A percentile compares a stretch with the other conserved stretches of the same genome.
Conservation (phyloP, 225 moss, liverwort and hornwort genomes). For the Physcomitrium patens region DNA sequence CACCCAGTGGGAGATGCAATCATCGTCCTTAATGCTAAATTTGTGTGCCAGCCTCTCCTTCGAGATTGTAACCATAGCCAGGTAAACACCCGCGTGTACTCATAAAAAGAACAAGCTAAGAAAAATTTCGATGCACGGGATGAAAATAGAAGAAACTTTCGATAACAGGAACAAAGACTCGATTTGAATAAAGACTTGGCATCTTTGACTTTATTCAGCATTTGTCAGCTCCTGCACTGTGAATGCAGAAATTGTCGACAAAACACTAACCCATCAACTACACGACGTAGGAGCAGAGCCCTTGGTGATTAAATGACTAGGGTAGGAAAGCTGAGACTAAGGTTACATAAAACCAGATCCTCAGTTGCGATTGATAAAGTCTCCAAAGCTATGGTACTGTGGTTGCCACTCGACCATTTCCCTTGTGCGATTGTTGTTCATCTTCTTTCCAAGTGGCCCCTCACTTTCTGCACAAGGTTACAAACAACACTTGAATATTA, state of each 20-base stretch:
- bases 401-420: constrained; percentile 78
- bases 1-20: no score
- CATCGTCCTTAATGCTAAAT: no score
- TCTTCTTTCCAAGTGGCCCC: constrained; percentile 92
- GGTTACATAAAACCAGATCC: not conserved
- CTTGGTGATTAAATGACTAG: not conserved
- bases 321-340: constrained; percentile 11
- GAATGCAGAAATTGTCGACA: constrained; percentile 12
- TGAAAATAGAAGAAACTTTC: no score
- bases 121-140: no score
- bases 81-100: no score
- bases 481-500: constrained; percentile 19
- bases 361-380: constrained; percentile 60
- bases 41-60: no score
- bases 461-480: constrained; percentile 62
- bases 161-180: no score
- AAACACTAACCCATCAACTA: not conserved
- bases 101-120: no score
- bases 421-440: constrained; percentile 77
- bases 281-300: not conserved
- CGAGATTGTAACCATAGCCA: no score
- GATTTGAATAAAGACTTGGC: no score
- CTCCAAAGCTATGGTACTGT: constrained; percentile 71
- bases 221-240: no score
- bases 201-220: no score